Base-by-base conservation (phyloP, 1,284 basidiomycete genomes). In the Rhodotorula sp. region DNA sequence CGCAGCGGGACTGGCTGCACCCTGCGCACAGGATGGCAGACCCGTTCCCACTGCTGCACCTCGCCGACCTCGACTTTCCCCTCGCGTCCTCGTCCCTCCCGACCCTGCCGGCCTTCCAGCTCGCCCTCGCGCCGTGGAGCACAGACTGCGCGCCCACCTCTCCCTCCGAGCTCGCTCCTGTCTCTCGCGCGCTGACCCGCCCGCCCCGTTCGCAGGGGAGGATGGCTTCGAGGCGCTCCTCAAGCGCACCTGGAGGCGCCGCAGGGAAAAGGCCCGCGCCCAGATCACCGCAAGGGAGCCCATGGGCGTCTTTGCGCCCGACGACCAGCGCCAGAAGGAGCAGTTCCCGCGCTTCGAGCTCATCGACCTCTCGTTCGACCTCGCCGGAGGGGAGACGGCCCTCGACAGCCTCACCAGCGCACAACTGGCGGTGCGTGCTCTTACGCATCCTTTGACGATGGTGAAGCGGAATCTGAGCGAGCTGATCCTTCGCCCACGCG, bases 11-110 rank as follows among this genome's bases (percentile, higher is more conserved):
- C 39, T 44, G 44, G 9, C 15, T 21, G 19, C 44, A 17, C 44
- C 10, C 39, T 17, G 39, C 21, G 44, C 10, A 4, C 44, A 44
- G 44, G 44, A 53, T 63, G 55, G 34, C 39, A 1, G 22, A 15
- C 13, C 71, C 71, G 21, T 73, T 73, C 67, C 71, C 71, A 21
- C 65, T 73, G 7, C 54, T 73, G 34, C 71, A 70, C 54, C 65
- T 73, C 29, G 46, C 59, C 27, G 51, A 62, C 39, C 68, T 73
- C 59, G 66, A 67, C 50, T 73, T 65, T 29, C 39, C 27, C 21
- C 37, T 59, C 62, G 25, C 48, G 7, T 5, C 41, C 8, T 0
- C 37, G 4, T n/a, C 65, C 27, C n/a, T 70, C 53, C 21, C 60
- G 22, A 8, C 13, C 4, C 60, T 70, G 27, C 34, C 66, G 12